These are phyloP conservation scores for Camellia granthamiana DNA, from an alignment of 148 eudicot genomes.

Conservation along the genomic window DNA sequence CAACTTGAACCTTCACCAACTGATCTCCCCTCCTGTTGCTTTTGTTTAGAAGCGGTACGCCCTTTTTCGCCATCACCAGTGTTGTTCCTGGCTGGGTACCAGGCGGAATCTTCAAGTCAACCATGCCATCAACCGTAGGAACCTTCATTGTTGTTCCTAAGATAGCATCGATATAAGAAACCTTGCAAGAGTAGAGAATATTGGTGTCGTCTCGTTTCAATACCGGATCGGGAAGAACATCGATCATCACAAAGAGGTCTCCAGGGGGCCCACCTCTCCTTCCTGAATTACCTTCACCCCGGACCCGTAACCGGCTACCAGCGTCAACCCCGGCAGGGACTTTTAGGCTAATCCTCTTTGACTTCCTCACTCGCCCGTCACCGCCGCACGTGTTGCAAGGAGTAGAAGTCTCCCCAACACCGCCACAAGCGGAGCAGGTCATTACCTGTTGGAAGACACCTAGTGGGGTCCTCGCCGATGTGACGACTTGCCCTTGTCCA, in stretches of 20 bases:
- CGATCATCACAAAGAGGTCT: constrained; percentile 69
- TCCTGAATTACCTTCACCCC: constrained; percentile 82
- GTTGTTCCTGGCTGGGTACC: constrained; percentile 96
- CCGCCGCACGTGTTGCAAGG: constrained; percentile 83
- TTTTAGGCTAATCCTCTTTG: constrained; percentile 74
- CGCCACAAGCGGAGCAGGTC: constrained; percentile 82
- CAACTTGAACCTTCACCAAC: constrained; percentile 80
- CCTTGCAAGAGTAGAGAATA: constrained; percentile 79
- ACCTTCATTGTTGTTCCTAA: constrained; percentile 76
- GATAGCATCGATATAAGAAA: constrained; percentile 84
- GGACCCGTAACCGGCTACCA: constrained; percentile 76
- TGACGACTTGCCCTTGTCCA: constrained; percentile 94
- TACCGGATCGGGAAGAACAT: constrained; percentile 67
- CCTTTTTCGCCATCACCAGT: constrained; percentile 87
- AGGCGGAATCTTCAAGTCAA: constrained; percentile 80
- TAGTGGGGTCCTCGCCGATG: constrained; percentile 84
- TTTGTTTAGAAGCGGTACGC: constrained; percentile 77
- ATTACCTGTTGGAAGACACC: constrained; percentile 92
- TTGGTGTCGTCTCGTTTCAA: constrained; percentile 82
- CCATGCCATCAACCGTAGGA: constrained; percentile 84
- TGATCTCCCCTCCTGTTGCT: constrained; percentile 84
- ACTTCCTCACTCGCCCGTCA: constrained; percentile 76
- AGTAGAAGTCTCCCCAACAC: constrained; percentile 79
- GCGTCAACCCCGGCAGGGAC: constrained; percentile 92
- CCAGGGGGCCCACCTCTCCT: constrained; percentile 91